Conservation (phyloP, 139 green algal species). For the Trebouxia sp. region DNA sequence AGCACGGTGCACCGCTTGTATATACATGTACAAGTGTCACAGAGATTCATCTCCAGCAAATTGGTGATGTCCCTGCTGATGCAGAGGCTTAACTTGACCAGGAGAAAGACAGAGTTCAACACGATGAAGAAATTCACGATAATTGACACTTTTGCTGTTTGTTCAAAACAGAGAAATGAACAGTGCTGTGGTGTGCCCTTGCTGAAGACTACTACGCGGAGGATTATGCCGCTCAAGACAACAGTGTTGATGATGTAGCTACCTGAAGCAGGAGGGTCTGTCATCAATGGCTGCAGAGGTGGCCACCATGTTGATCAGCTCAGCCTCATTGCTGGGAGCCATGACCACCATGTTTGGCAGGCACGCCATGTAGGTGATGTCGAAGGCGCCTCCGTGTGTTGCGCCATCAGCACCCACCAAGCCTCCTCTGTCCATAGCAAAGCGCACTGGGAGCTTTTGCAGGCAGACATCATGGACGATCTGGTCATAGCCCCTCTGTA, state of each 20-base stretch:
- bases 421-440: conserved; percentile 97
- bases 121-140: no score
- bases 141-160: no score
- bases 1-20: no score
- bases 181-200: no score
- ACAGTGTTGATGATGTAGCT: neutral
- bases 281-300: conserved; percentile 93
- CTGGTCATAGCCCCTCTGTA: conserved; percentile 98
- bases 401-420: conserved; percentile 97
- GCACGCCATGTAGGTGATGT: conserved; percentile 95
- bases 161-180: no score
- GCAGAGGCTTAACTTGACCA: no score
- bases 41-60: no score
- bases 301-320: conserved; percentile 95
- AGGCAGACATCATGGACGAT: conserved; percentile 97
- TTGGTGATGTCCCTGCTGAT: no score
- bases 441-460: conserved; percentile 98
- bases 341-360: conserved; percentile 98
- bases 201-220: no score
- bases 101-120: no score
- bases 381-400: conserved; percentile 94
- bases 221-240: neutral
- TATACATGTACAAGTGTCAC: no score
- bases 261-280: conserved; percentile 82
- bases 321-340: conserved; percentile 85